Evolutionary conservation across 108 stramenopile species (phyloP), one percentile per base, ranked within the genome.

Genomic region (Skeletonema menzelii): DNA sequence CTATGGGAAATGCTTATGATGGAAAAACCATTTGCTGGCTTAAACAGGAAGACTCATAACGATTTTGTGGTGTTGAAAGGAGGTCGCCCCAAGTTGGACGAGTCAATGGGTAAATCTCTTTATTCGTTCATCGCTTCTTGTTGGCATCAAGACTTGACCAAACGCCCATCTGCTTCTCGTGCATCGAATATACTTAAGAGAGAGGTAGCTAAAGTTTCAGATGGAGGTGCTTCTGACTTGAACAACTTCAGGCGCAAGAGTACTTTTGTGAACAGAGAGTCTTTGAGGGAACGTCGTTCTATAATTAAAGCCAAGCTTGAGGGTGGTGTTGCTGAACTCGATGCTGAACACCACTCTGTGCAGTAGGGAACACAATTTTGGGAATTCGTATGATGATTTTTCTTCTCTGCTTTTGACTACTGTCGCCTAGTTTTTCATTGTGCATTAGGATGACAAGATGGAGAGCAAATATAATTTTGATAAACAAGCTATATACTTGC

Each of bases 1-100:
- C 56, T 92, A 15, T 90, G 88, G 88, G 87, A 90, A 65, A 74
- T 92, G 56, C 69, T 86, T 3, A 75, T 75, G 17, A 67, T 88
- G 42, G 76, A 88, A 59, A 84, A 89, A 56, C 87, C 88, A 37
- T 92, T 86, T 56, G 82, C 49, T 34, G 53, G 30, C 27, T 76
- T 60, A 27, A 59, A 8, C 37, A 63, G 49, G 63, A 76, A 70
- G 56, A 13, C 44, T 19, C 67, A 59, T 63, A 15, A 59, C 5
- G 75, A 76, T 24, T 35, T 68, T 11, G 75, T 76, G n/a, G 69
- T 76, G 3, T 3, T 30, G n/a, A 42, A 72, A 44, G 67, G 67
- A 5, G 40, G 17, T 6, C 69, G 75, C 12, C 75, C 75, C 0
- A 55, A 70, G 20, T 2, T 67, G 2, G 70, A 76, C 4, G 75